Percentiles rank a stretch among this genome's conserved stretches.
These are phyloP conservation scores for Exophiala sp. DNA, from an alignment of 2,329 filamentous ascomycete genomes.

Conservation along the genomic window DNA sequence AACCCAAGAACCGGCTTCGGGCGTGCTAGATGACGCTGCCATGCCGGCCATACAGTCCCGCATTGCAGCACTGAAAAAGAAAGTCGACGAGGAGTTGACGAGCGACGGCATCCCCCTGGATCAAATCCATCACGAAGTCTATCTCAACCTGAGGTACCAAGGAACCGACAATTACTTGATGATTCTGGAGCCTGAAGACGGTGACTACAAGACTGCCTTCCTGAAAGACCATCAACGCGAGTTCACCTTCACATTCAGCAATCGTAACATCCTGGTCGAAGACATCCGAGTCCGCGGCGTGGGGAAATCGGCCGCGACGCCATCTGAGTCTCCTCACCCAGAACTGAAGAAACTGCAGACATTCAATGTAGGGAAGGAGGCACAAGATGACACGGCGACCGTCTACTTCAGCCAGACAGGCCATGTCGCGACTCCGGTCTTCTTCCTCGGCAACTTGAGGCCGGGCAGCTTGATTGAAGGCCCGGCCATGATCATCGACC, in stretches of 20 bases:
- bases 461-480: slow-evolving; percentile 32
- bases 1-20: slow-evolving; percentile 33
- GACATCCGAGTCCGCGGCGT: slow-evolving; percentile 72
- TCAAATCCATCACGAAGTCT: slow-evolving; percentile 41
- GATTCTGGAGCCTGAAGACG: slow-evolving; percentile 53
- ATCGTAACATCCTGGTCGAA: slow-evolving; percentile 75
- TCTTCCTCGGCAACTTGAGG: slow-evolving; percentile 33
- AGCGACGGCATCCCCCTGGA: slow-evolving; percentile 40
- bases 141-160: slow-evolving; percentile 46
- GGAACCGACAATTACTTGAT: slow-evolving; percentile 47
- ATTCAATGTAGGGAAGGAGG: slow-evolving; percentile 46
- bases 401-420: slow-evolving; percentile 34
- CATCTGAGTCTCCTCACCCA: slow-evolving; percentile 1
- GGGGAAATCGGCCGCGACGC: not conserved
- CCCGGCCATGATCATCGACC: slow-evolving; percentile 33
- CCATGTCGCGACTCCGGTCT: slow-evolving; percentile 35
- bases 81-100: slow-evolving; percentile 40
- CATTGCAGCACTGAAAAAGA: slow-evolving; percentile 68
- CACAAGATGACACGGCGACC: not conserved
- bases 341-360: not conserved
- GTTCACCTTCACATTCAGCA: slow-evolving; percentile 82
- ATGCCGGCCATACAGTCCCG: slow-evolving; percentile 46
- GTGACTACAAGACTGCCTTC: slow-evolving; percentile 75
- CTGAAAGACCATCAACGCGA: slow-evolving; percentile 81
- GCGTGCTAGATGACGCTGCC: slow-evolving; percentile 29